These are phyloP conservation scores for Leishmania amazonensis DNA, from an alignment of 208 protist species.

Conservation along the genomic window DNA sequence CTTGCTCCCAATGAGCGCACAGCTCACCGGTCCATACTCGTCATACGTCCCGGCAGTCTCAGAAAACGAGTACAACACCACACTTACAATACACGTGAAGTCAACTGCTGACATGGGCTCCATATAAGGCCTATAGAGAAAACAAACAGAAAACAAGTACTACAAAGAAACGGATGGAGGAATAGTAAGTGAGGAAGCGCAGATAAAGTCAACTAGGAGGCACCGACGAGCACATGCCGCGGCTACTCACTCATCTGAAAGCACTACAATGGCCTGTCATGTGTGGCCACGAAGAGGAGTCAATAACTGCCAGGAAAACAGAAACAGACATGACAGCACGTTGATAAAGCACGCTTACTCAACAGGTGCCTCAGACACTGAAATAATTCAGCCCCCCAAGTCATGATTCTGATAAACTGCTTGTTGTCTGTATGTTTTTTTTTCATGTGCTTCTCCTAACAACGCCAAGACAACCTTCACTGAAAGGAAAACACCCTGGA, in stretches of 20 bases:
- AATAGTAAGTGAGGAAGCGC: neutral
- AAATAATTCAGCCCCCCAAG: neutral
- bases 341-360: neutral
- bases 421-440: neutral
- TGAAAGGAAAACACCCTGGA: neutral
- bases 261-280: neutral
- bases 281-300: neutral
- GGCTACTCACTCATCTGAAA: neutral
- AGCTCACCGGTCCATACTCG: conserved; percentile 58
- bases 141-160: neutral
- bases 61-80: conserved; percentile 54
- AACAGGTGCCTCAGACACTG: no score
- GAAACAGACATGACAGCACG: neutral
- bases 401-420: neutral
- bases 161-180: neutral
- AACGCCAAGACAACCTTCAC: conserved; percentile 1
- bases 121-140: neutral
- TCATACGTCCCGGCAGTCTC: conserved; percentile 47
- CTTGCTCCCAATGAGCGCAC: conserved; percentile 59
- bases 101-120: conserved; percentile 22
- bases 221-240: neutral
- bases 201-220: neutral
- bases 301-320: neutral
- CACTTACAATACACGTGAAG: conserved; percentile 55
- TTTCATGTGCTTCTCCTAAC: neutral